Evolutionary conservation across 768 basidiomycete genomes (phyloP).

Genomic region (Mycena alexandri): DNA sequence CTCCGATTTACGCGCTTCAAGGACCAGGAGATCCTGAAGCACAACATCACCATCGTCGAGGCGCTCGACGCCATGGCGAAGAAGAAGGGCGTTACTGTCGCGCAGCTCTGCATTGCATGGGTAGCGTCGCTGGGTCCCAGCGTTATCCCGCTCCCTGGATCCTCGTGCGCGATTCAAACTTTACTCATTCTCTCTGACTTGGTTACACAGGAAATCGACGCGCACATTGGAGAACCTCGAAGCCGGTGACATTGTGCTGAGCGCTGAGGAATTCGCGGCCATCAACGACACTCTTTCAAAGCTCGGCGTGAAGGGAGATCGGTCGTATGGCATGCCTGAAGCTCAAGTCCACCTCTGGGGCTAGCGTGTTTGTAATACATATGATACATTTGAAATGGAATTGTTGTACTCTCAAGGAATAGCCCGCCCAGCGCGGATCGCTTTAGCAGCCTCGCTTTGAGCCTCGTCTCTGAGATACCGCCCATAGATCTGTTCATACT

Average conservation of each 20-base stretch:
- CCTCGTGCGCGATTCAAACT: constrained; percentile 47
- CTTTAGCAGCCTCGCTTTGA: constrained; percentile 66
- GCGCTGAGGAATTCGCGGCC: constrained; percentile 54
- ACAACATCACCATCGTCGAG: constrained; percentile 61
- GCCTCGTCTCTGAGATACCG: constrained; percentile 70
- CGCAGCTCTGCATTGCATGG: constrained; percentile 61
- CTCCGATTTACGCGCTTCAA: constrained; percentile 57
- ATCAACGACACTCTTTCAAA: constrained; percentile 52
- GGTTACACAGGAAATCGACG: constrained; percentile 29
- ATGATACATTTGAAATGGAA: too few relatives aligned
- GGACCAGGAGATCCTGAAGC: constrained; percentile 59
- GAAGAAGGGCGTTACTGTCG: constrained; percentile 57
- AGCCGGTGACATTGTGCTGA: constrained; percentile 58
- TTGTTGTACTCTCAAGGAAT: constrained; percentile 46
- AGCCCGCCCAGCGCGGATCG: constrained; percentile 57
- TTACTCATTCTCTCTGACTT: not conserved
- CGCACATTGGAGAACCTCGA: constrained; percentile 61
- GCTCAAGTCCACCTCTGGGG: too few relatives aligned
- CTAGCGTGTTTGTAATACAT: too few relatives aligned
- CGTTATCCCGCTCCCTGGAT: constrained; percentile 66
- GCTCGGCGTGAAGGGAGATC: constrained; percentile 33
- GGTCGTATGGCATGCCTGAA: not conserved
- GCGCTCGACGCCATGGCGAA: constrained; percentile 54
- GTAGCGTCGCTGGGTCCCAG: constrained; percentile 53
- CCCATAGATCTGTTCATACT: constrained; percentile 62